phyloP scores from a whole-genome alignment of 805 yeast species.

The Middelhovenomyces tepae region DNA sequence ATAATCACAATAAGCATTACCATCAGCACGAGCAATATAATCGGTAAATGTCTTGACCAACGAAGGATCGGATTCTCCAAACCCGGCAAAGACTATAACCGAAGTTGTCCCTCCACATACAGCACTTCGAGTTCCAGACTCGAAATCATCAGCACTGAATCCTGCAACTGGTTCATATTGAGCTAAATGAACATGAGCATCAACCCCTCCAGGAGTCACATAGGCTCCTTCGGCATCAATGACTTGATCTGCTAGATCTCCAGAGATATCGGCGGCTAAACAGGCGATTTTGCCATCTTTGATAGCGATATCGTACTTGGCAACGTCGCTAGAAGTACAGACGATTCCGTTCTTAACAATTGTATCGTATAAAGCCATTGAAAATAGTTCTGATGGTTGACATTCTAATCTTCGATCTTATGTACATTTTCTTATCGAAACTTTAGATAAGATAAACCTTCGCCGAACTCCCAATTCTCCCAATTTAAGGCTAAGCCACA shows the following conservation, averaged over 20 bases:
- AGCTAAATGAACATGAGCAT: conserved; percentile 37
- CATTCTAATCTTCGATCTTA: too few relatives aligned
- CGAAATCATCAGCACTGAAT: conserved; percentile 31
- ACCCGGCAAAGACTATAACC: conserved; percentile 34
- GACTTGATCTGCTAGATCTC: conserved; percentile 4
- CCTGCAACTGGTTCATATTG: conserved; percentile 30
- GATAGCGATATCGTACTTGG: conserved; percentile 30
- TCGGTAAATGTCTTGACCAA: conserved; percentile 19
- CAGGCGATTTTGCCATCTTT: conserved; percentile 32
- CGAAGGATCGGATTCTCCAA: conserved; percentile 17
- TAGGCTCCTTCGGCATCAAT: conserved; percentile 35
- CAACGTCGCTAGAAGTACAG: conserved; percentile 23
- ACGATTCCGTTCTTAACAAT: conserved; percentile 23
- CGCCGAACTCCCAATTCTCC: too few relatives aligned
- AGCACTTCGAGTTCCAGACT: conserved; percentile 33
- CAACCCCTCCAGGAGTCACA: conserved; percentile 41
- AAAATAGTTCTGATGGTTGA: too few relatives aligned
- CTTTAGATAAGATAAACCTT: too few relatives aligned
- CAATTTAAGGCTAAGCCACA: too few relatives aligned
- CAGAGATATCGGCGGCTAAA: conserved; percentile 24
- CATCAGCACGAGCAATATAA: conserved; percentile 19
- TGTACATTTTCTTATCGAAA: too few relatives aligned
- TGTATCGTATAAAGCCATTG: too few relatives aligned
- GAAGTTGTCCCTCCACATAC: conserved; percentile 41
- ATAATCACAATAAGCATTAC: conserved; percentile 33